Conservation (phyloP, 2,329 filamentous ascomycete species). For the Magnaporthiopsis incrustans region DNA sequence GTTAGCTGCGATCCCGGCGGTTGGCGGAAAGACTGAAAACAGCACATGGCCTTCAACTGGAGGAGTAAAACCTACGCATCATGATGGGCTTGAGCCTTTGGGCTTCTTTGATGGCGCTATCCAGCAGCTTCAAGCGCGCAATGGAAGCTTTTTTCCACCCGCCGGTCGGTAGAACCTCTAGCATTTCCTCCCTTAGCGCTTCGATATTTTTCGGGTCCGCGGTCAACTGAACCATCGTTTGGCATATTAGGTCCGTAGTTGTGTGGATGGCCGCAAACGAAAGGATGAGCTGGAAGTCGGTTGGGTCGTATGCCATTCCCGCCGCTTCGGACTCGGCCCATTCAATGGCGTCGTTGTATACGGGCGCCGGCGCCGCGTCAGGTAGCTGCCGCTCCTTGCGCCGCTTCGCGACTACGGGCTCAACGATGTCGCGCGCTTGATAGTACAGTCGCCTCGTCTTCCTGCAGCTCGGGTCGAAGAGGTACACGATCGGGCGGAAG, state of each 20-base stretch:
- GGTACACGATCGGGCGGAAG: not conserved
- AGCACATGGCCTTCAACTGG: no score
- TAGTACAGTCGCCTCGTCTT: not conserved
- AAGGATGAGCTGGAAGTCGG: not conserved
- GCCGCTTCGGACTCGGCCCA: not conserved
- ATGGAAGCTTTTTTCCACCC: not conserved
- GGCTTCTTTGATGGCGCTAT: not conserved
- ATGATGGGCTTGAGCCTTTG: slow-evolving; percentile 2
- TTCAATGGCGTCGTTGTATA: slow-evolving; percentile 1
- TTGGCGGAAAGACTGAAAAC: no score
- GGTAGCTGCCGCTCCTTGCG: not conserved
- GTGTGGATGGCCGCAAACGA: not conserved
- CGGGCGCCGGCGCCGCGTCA: not conserved
- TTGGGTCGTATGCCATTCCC: slow-evolving; percentile 16
- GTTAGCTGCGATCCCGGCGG: no score
- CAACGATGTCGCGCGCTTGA: not conserved
- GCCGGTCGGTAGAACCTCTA: not conserved
- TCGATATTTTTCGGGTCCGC: not conserved
- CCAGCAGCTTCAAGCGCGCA: not conserved
- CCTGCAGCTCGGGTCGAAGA: slow-evolving; percentile 17
- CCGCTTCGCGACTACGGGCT: not conserved
- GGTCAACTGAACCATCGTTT: not conserved
- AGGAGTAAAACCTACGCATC: no score
- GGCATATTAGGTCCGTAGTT: not conserved
- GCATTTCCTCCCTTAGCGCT: not conserved